phyloP scores from a whole-genome alignment of 345 rosid species.

The Lagerstroemia speciosa region DNA sequence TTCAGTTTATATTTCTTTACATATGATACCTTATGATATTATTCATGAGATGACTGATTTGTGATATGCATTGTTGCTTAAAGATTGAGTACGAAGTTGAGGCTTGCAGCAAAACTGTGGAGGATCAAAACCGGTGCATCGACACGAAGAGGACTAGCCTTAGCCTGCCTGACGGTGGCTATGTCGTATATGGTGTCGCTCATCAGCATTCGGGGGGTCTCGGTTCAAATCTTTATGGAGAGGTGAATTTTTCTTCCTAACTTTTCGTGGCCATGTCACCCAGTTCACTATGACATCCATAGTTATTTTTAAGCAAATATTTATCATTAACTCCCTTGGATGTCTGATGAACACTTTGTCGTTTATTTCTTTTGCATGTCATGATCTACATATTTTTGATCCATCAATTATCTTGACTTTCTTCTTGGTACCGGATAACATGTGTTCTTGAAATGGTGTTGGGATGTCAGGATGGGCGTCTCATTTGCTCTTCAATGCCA shows the following conservation, averaged over 20 bases:
- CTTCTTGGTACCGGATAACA: background rate
- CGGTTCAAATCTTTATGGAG: slow-evolving; percentile 58
- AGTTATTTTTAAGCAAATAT: background rate
- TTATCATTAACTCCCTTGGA: background rate
- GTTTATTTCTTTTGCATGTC: background rate
- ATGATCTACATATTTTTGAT: background rate
- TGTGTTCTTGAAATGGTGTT: slow-evolving; percentile 2
- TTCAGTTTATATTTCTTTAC: background rate
- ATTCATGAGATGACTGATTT: background rate
- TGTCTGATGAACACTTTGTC: background rate
- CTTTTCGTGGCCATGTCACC: background rate
- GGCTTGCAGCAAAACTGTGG: slow-evolving; percentile 25
- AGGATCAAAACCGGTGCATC: slow-evolving; percentile 22
- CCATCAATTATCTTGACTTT: background rate
- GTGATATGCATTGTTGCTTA: slow-evolving; percentile 1
- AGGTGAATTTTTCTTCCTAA: slow-evolving; percentile 32
- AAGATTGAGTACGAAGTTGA: slow-evolving; percentile 69
- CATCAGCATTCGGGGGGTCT: slow-evolving; percentile 75
- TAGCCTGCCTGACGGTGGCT: slow-evolving; percentile 56
- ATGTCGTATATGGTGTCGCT: slow-evolving; percentile 69
- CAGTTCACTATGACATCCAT: background rate
- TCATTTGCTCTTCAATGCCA: slow-evolving; percentile 48
- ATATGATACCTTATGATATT: background rate
- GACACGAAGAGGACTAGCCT: slow-evolving; percentile 43
- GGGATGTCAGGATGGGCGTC: slow-evolving; percentile 46